A percentile compares a stretch with the other conserved stretches of the same genome.
These are phyloP conservation scores for Phaffia australis DNA, from an alignment of 768 basidiomycete species.

Conservation along the genomic window DNA sequence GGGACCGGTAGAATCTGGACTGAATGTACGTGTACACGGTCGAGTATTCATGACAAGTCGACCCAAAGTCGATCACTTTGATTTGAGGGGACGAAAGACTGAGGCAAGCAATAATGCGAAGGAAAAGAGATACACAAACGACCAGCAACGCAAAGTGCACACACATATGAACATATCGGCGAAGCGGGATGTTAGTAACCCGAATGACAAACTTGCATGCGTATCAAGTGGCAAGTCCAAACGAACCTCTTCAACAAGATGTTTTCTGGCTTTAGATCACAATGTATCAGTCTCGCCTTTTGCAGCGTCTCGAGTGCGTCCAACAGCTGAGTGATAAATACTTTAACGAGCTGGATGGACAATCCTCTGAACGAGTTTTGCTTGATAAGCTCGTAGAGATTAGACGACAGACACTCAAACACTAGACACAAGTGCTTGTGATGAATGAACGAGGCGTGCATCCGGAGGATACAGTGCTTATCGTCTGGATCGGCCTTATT, in stretches of 20 bases:
- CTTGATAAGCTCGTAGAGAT: constrained; percentile 98
- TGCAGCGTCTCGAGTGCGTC: constrained; percentile 87
- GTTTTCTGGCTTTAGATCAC: constrained; percentile 97
- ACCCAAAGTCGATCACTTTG: constrained; percentile 98
- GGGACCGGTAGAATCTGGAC: constrained; percentile 94
- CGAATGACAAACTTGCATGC: neutral
- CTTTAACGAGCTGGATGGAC: constrained; percentile 92
- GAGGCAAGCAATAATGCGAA: constrained; percentile 11
- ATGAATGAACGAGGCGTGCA: constrained; percentile 94
- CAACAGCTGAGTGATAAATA: constrained; percentile 90
- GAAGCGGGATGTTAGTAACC: neutral
- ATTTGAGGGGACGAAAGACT: constrained; percentile 95
- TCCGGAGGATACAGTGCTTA: constrained; percentile 88
- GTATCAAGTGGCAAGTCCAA: constrained; percentile 26
- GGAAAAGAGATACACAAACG: neutral
- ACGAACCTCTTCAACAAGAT: constrained; percentile 87
- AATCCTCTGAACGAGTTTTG: constrained; percentile 98
- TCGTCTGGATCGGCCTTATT: constrained; percentile 85
- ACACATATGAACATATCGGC: neutral
- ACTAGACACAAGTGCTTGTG: constrained; percentile 92
- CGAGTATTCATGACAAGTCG: constrained; percentile 95
- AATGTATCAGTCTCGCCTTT: constrained; percentile 91
- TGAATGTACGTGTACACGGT: constrained; percentile 99
- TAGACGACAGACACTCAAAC: constrained; percentile 91
- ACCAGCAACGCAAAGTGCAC: neutral